phyloP scores from a whole-genome alignment of 73 alveolate genomes.

The Blepharisma japonicum region DNA sequence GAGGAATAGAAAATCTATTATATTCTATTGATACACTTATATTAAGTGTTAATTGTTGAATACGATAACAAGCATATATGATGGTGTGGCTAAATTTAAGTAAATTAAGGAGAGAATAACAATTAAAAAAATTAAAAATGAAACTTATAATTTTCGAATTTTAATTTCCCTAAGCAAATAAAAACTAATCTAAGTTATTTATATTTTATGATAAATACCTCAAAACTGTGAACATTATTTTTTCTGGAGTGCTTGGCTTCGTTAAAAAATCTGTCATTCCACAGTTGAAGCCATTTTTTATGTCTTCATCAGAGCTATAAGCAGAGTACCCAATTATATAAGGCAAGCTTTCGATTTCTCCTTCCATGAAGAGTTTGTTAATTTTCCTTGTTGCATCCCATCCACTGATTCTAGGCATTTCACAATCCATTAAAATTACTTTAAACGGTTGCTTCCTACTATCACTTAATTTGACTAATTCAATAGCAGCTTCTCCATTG shows the following conservation, averaged over 20 bases:
- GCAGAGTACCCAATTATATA: slow-evolving; percentile 20
- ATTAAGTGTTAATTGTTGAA: no score
- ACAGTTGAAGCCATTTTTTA: background rate
- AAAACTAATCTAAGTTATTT: no score
- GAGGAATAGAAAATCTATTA: no score
- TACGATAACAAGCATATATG: no score
- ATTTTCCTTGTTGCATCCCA: background rate
- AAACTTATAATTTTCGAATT: no score
- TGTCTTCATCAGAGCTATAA: background rate
- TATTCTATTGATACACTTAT: no score
- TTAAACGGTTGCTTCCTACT: background rate
- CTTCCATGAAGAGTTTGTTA: background rate
- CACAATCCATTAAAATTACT: slow-evolving; percentile 22
- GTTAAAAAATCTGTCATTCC: slow-evolving; percentile 17
- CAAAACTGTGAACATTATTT: background rate
- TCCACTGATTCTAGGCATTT: slow-evolving; percentile 13
- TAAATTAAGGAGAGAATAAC: no score
- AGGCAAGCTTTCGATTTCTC: background rate
- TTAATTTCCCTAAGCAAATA: no score
- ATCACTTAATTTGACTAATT: background rate
- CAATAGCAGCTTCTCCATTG: slow-evolving; percentile 16
- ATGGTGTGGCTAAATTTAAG: no score
- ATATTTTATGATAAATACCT: no score
- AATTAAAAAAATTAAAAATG: no score
- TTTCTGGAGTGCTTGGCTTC: slow-evolving; percentile 6